Conservation (phyloP, 345 rosid genomes). For the Balakata baccata region DNA sequence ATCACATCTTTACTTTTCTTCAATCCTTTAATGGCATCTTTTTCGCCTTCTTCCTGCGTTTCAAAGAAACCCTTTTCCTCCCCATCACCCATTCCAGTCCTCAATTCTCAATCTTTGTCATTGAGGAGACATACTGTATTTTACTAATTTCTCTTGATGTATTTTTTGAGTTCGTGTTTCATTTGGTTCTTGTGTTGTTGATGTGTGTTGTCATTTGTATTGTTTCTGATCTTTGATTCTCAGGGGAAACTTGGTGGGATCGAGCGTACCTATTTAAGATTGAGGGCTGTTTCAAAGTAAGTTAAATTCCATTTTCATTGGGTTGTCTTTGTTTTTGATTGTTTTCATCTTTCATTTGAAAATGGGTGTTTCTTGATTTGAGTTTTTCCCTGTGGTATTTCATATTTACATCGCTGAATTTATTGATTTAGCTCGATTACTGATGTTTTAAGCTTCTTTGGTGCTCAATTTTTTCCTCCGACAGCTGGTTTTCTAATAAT, state of each 20-base stretch:
- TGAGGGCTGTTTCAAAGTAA: conserved; percentile 36
- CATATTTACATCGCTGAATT: neutral
- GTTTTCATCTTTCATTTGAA: neutral
- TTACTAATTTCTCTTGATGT: neutral
- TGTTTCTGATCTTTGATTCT: conserved; percentile 34
- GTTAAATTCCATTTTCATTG: neutral
- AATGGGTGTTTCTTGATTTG: neutral
- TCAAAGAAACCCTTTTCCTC: conserved; percentile 11
- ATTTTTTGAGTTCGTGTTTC: neutral
- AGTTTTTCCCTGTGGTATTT: too few species aligned
- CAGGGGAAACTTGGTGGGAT: conserved; percentile 24
- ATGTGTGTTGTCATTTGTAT: conserved; percentile 13
- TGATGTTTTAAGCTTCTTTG: neutral
- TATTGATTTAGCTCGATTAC: neutral
- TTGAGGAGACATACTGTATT: conserved; percentile 1
- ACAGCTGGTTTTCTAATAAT: too few species aligned
- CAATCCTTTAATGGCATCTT: conserved; percentile 9
- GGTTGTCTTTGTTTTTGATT: neutral
- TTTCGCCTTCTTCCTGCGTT: neutral
- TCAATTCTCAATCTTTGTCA: neutral
- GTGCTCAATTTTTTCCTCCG: neutral
- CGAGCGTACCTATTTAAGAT: conserved; percentile 32
- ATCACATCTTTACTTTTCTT: neutral
- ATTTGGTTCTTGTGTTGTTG: neutral
- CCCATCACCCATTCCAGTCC: neutral